Percentiles rank a stretch among this genome's conserved stretches.
These are phyloP conservation scores for Suillus hirtellus DNA, from an alignment of 768 basidiomycete genomes.

Conservation along the genomic window DNA sequence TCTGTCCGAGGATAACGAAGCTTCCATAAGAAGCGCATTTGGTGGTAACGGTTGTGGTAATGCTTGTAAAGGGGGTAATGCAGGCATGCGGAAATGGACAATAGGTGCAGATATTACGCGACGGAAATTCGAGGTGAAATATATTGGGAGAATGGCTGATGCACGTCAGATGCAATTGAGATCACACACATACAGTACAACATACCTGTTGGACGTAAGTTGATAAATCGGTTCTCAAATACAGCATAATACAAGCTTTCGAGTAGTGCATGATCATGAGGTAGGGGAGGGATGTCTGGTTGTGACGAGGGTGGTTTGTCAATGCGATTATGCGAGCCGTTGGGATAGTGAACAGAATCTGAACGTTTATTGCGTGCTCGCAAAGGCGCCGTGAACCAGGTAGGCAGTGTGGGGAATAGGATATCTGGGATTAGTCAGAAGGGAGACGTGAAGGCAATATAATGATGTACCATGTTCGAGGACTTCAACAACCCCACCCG, in stretches of 20 bases:
- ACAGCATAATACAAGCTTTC: slow-evolving; percentile 68
- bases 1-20: slow-evolving; percentile 25
- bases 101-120: slow-evolving; percentile 63
- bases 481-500: slow-evolving; percentile 70
- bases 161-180: slow-evolving; percentile 4
- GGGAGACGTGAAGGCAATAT: not conserved
- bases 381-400: slow-evolving; percentile 76
- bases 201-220: slow-evolving; percentile 66
- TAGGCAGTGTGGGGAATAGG: slow-evolving; percentile 72
- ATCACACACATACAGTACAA: slow-evolving; percentile 1
- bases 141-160: slow-evolving; percentile 64
- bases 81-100: slow-evolving; percentile 67
- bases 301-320: slow-evolving; percentile 30
- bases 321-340: slow-evolving; percentile 40
- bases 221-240: slow-evolving; percentile 72
- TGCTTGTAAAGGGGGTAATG: slow-evolving; percentile 62
- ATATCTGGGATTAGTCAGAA: slow-evolving; percentile 49
- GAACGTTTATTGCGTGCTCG: slow-evolving; percentile 50
- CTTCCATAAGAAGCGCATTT: slow-evolving; percentile 23
- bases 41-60: slow-evolving; percentile 32
- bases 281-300: slow-evolving; percentile 35
- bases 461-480: slow-evolving; percentile 63
- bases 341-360: slow-evolving; percentile 52
- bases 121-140: slow-evolving; percentile 71
- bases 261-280: slow-evolving; percentile 70